phyloP scores from a whole-genome alignment of 148 eudicot genomes.

The Vaccinium corymbosum region DNA sequence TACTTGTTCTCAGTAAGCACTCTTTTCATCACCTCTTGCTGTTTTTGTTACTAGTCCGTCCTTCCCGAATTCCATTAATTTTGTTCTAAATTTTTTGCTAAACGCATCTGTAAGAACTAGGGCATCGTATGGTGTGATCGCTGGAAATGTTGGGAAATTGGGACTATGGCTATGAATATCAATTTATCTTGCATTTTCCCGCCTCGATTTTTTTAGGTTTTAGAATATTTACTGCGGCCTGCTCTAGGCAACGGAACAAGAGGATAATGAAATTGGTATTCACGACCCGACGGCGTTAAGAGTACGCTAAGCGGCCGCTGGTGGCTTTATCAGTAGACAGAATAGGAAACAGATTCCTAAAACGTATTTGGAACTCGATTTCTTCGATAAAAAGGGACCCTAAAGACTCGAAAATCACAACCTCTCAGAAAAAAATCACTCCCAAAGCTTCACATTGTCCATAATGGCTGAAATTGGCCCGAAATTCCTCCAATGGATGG shows the following conservation, averaged over 20 bases:
- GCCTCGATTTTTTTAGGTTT: background rate
- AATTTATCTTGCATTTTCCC: background rate
- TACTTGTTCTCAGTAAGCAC: conserved; percentile 2
- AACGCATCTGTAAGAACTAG: background rate
- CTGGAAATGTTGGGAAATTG: background rate
- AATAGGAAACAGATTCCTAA: no score
- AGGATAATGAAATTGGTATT: background rate
- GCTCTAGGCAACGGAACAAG: background rate
- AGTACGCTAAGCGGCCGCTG: no score
- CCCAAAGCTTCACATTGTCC: no score
- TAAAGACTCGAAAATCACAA: no score
- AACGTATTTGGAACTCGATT: no score
- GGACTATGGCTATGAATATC: background rate
- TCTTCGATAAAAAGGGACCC: no score
- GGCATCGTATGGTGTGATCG: background rate
- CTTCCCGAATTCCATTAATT: background rate
- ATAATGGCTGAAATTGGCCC: no score
- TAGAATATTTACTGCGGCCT: background rate
- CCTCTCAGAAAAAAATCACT: no score
- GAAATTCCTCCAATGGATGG: no score
- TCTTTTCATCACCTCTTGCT: background rate
- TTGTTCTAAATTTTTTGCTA: background rate
- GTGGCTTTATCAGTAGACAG: no score
- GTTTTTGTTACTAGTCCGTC: no score
- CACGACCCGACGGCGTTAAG: no score